Evolutionary conservation across 1,139 yeast species (phyloP).

Genomic region (Blastobotrys elegans): DNA sequence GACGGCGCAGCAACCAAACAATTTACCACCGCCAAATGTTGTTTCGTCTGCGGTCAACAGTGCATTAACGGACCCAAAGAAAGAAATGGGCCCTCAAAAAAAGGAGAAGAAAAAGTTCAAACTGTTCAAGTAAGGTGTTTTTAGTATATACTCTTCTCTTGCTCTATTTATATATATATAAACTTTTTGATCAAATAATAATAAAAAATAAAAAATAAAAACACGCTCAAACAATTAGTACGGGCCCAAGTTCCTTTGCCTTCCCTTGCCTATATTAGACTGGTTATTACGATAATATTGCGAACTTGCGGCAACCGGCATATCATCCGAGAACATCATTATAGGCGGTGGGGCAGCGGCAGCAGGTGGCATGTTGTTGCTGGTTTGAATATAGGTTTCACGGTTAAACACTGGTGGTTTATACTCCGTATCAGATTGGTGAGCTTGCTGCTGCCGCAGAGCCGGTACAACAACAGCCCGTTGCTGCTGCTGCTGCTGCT

Average conservation of each 20-base stretch:
- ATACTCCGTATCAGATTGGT: slow-evolving; percentile 1
- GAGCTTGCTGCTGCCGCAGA: neutral
- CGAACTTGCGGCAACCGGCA: slow-evolving; percentile 9
- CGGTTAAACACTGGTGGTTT: slow-evolving; percentile 12
- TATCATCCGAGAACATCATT: slow-evolving; percentile 13
- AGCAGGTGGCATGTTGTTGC: neutral
- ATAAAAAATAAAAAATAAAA: neutral
- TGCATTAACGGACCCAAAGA: slow-evolving; percentile 4
- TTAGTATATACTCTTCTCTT: neutral
- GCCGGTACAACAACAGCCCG: neutral
- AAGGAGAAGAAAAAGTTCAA: slow-evolving; percentile 13
- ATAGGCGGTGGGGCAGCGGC: slow-evolving; percentile 8
- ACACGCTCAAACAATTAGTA: neutral
- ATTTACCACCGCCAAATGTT: slow-evolving; percentile 1
- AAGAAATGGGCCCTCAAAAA: slow-evolving; percentile 2
- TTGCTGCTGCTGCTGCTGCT: slow-evolving; percentile 11
- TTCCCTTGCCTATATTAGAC: neutral
- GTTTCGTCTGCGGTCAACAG: slow-evolving; percentile 1
- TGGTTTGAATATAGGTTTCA: slow-evolving; percentile 6
- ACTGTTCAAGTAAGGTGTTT: slow-evolving; percentile 8
- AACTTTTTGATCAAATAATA: too few relatives aligned
- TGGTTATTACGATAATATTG: neutral
- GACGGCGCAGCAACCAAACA: neutral
- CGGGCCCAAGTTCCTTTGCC: neutral
- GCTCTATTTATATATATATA: too few relatives aligned